These are phyloP conservation scores for Conoideocrella luteorostrata DNA, from an alignment of 2,329 filamentous ascomycete genomes.

Conservation along the genomic window DNA sequence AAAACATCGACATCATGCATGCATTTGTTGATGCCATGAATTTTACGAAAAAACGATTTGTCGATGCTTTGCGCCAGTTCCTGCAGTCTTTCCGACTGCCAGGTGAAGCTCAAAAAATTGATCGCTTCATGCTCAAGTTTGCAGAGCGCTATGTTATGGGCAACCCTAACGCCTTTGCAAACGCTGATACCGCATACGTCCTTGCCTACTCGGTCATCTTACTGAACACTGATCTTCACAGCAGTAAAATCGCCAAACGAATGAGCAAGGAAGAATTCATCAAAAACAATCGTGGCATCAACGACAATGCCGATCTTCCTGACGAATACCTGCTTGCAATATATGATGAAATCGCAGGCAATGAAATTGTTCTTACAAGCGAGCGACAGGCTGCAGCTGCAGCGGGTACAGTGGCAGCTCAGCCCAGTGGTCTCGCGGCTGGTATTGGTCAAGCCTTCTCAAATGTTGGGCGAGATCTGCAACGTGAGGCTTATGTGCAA, in stretches of 20 bases:
- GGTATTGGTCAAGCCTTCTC: constrained; percentile 84
- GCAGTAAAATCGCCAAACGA: constrained; percentile 70
- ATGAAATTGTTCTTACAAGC: constrained; percentile 92
- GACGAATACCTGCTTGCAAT: constrained; percentile 86
- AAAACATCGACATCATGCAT: constrained; percentile 97
- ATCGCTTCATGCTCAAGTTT: constrained; percentile 99
- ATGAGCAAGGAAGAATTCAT: constrained; percentile 99
- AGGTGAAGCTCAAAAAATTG: constrained; percentile 96
- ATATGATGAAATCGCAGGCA: constrained; percentile 82
- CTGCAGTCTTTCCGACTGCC: constrained; percentile 91
- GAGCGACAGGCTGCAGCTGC: constrained; percentile 86
- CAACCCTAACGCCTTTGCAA: constrained; percentile 95
- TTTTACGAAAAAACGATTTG: constrained; percentile 84
- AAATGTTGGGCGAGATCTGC: constrained; percentile 84
- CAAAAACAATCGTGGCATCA: constrained; percentile 98
- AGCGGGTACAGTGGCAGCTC: constrained; percentile 53
- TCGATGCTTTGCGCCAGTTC: constrained; percentile 85
- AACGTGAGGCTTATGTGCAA: constrained; percentile 87
- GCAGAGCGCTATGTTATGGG: constrained; percentile 91
- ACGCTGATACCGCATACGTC: constrained; percentile 95
- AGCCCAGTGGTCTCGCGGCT: constrained; percentile 62
- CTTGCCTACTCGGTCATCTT: constrained; percentile 94
- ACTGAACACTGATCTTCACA: constrained; percentile 94
- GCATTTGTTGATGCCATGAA: constrained; percentile 96
- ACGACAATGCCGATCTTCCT: constrained; percentile 88